Conservation (phyloP, 192 early-diverging fungal genomes). For the Podila horticola region DNA sequence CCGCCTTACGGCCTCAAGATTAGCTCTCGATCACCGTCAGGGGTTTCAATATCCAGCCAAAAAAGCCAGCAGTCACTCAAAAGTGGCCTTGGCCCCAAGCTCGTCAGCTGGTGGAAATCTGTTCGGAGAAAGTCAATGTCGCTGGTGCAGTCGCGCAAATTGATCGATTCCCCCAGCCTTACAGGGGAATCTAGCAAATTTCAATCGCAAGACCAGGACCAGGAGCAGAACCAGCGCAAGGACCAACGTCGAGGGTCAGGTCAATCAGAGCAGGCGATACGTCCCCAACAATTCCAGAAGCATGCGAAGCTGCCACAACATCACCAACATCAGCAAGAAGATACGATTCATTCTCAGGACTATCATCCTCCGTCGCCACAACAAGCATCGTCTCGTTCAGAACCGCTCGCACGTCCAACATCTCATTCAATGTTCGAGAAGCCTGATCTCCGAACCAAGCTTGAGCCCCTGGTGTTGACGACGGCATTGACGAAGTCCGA, state of each 20-base stretch:
- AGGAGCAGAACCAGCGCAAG: neutral
- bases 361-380: neutral
- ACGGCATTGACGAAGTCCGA: conserved; percentile 27
- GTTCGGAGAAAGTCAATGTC: conserved; percentile 50
- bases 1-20: conserved; percentile 31
- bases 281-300: too few species aligned
- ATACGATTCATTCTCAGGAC: neutral
- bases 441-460: conserved; percentile 15
- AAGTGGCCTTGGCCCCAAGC: conserved; percentile 40
- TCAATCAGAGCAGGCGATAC: neutral
- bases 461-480: conserved; percentile 23
- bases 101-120: conserved; percentile 53
- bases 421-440: conserved; percentile 47
- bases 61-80: conserved; percentile 51
- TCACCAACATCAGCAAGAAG: neutral
- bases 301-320: neutral
- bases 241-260: neutral
- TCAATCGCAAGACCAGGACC: conserved; percentile 1
- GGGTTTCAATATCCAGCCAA: conserved; percentile 39
- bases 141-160: conserved; percentile 32
- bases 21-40: conserved; percentile 35
- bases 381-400: neutral
- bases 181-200: neutral
- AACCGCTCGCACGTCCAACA: conserved; percentile 4
- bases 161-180: conserved; percentile 1